A percentile compares a stretch with the other conserved stretches of the same genome.
Evolutionary conservation across 2,329 filamentous ascomycete genomes (phyloP).

Genomic region (Sphaerostilbella broomeana): DNA sequence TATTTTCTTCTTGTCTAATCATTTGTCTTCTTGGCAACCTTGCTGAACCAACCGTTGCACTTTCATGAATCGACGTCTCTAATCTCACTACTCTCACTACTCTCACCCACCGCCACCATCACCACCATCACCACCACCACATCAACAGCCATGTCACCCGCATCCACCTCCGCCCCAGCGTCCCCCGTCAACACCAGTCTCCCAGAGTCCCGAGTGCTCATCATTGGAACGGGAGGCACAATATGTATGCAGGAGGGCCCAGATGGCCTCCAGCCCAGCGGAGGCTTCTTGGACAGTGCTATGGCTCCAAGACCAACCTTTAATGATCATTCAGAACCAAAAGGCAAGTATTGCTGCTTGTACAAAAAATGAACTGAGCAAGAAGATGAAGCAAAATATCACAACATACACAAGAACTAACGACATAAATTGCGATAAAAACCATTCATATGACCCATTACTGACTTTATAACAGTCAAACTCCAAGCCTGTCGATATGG

Average conservation of each 20-base stretch:
- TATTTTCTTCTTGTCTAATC: too few relatives aligned
- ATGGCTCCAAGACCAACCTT: constrained; percentile 79
- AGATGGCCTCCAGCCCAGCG: constrained; percentile 72
- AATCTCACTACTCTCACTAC: too few relatives aligned
- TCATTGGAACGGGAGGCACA: constrained; percentile 84
- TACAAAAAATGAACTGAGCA: neutral
- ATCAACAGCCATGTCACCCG: constrained; percentile 16
- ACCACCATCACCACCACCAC: too few relatives aligned
- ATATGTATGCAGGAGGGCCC: constrained; percentile 86
- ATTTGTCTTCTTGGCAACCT: too few relatives aligned
- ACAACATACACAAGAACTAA: too few relatives aligned
- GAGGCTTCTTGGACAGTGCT: constrained; percentile 73
- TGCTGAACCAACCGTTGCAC: too few relatives aligned
- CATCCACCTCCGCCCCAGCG: constrained; percentile 1
- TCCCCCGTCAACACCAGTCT: constrained; percentile 25
- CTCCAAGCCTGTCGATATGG: constrained; percentile 48
- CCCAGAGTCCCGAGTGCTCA: constrained; percentile 74
- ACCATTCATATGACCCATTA: too few relatives aligned
- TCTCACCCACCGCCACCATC: too few relatives aligned
- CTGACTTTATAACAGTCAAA: constrained; percentile 28
- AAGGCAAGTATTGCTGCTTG: constrained; percentile 19
- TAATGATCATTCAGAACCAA: constrained; percentile 54
- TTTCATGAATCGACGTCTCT: too few relatives aligned
- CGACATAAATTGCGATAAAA: too few relatives aligned
- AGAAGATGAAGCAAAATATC: too few relatives aligned